phyloP scores from a whole-genome alignment of 352 stramenopile species.

The Plasmopara viticola region DNA sequence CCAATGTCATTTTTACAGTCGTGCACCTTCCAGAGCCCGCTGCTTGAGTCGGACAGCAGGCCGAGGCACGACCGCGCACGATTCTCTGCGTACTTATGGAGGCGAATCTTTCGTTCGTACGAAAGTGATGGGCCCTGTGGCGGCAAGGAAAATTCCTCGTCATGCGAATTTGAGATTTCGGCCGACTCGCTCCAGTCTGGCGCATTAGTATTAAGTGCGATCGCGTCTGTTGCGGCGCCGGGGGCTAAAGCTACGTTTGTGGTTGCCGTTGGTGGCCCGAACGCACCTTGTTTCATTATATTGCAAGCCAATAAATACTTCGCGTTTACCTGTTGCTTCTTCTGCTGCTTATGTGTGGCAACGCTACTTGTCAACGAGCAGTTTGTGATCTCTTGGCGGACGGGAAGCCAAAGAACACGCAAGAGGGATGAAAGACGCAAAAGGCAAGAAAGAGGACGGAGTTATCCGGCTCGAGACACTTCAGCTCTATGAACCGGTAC shows the following conservation, averaged over 20 bases:
- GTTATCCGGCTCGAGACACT: slow-evolving; percentile 3
- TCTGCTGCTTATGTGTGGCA: slow-evolving; percentile 3
- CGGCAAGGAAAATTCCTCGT: slow-evolving; percentile 42
- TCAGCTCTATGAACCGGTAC: slow-evolving; percentile 15
- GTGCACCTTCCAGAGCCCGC: slow-evolving; percentile 75
- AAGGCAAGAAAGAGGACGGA: slow-evolving; percentile 4
- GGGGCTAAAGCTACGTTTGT: slow-evolving; percentile 2
- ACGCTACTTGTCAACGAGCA: neutral
- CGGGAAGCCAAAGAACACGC: neutral
- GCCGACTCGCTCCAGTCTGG: slow-evolving; percentile 63
- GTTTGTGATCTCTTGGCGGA: too few relatives aligned
- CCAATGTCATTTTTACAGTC: slow-evolving; percentile 76
- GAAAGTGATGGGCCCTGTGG: slow-evolving; percentile 73
- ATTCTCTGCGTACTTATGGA: slow-evolving; percentile 84
- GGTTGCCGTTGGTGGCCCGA: slow-evolving; percentile 4
- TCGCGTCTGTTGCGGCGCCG: slow-evolving; percentile 1
- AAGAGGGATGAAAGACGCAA: neutral
- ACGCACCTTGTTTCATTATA: slow-evolving; percentile 16
- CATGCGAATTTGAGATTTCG: slow-evolving; percentile 52
- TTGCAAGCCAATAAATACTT: neutral
- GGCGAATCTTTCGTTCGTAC: slow-evolving; percentile 77
- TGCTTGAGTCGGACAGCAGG: slow-evolving; percentile 63
- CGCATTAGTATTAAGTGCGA: slow-evolving; percentile 11
- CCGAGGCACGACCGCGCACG: slow-evolving; percentile 71
- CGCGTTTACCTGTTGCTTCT: slow-evolving; percentile 1